Evolutionary conservation across 1,284 basidiomycete species (phyloP).

Genomic region (Thecaphora frezii): DNA sequence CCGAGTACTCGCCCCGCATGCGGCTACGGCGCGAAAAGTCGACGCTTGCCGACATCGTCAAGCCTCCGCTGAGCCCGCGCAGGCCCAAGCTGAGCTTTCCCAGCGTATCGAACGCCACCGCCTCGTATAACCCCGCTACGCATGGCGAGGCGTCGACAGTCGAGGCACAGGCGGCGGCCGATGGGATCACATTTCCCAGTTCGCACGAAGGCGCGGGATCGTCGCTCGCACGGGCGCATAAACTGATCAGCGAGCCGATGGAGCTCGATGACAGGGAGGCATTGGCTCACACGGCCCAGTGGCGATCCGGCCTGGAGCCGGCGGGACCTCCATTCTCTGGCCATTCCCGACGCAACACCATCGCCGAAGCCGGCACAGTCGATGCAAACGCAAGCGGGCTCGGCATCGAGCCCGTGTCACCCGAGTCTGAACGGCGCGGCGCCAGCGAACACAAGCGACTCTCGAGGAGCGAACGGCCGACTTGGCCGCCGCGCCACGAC

Average conservation of each 20-base stretch:
- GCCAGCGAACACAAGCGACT: neutral
- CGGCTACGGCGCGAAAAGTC: slow-evolving; percentile 17
- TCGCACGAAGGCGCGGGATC: neutral
- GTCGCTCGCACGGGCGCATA: neutral
- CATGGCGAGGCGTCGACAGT: too few species aligned
- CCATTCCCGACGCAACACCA: neutral
- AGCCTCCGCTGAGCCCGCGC: slow-evolving; percentile 24
- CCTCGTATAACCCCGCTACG: slow-evolving; percentile 13
- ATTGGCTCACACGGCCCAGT: too few species aligned
- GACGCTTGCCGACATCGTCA: slow-evolving; percentile 5
- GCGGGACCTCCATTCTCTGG: neutral
- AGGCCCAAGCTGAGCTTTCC: slow-evolving; percentile 38
- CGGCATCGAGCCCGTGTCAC: neutral
- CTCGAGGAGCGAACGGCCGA: neutral
- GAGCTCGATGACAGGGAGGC: neutral
- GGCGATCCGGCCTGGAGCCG: too few species aligned
- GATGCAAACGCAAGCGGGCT: neutral
- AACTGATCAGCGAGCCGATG: neutral
- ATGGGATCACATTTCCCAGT: neutral
- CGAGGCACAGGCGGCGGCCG: neutral
- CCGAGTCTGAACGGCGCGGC: neutral
- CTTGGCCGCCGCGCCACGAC: neutral
- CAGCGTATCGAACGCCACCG: slow-evolving; percentile 37
- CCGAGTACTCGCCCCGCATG: slow-evolving; percentile 24
- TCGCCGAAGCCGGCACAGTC: too few species aligned